phyloP scores from a whole-genome alignment of 163 green algal species.

The Botryococcus braunii region DNA sequence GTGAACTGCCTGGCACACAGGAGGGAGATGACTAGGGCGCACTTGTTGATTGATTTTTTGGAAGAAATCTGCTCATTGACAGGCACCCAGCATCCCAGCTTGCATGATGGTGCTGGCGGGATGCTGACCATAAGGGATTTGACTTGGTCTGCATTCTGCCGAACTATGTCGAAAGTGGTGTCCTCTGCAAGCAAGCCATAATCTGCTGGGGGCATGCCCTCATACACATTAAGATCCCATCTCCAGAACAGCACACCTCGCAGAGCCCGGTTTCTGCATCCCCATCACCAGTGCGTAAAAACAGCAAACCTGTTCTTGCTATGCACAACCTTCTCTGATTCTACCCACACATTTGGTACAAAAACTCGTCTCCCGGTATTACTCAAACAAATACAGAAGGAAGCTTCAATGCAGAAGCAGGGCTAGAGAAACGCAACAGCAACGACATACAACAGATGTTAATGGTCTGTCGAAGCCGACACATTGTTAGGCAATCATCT shows the following conservation, averaged over 20 bases:
- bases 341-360: too few species aligned
- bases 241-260: conserved; percentile 18
- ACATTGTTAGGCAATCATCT: too few species aligned
- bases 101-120: conserved; percentile 3
- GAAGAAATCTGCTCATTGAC: not conserved
- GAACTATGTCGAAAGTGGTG: conserved; percentile 20
- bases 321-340: too few species aligned
- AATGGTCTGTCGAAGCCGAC: too few species aligned
- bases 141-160: not conserved
- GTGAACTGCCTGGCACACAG: not conserved
- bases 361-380: too few species aligned
- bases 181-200: conserved; percentile 18
- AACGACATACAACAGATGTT: too few species aligned
- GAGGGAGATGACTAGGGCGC: not conserved
- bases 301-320: too few species aligned
- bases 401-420: too few species aligned
- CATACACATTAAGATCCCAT: conserved; percentile 18
- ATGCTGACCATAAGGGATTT: not conserved
- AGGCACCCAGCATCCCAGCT: conserved; percentile 20
- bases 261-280: conserved; percentile 15
- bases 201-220: conserved; percentile 1
- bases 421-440: too few species aligned
- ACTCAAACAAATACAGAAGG: too few species aligned
- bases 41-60: not conserved
- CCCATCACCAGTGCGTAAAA: too few species aligned